These are phyloP conservation scores for Candida ulmi DNA, from an alignment of 805 yeast genomes.

Conservation along the genomic window DNA sequence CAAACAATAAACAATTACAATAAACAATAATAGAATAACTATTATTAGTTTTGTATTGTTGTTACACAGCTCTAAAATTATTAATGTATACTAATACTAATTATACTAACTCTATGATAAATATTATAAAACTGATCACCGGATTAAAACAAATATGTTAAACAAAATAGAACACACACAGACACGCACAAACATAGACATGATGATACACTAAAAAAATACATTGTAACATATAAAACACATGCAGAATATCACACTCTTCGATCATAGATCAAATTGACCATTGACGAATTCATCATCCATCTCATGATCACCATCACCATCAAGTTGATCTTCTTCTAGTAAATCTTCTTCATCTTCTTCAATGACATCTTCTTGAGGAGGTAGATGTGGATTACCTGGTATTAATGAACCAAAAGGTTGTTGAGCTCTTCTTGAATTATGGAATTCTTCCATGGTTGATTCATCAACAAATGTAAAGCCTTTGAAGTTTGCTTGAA, in stretches of 20 bases:
- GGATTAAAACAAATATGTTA: too few species aligned
- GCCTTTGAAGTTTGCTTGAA: constrained; percentile 95
- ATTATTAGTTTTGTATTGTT: too few species aligned
- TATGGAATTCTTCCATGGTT: constrained; percentile 81
- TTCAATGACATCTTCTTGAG: constrained; percentile 79
- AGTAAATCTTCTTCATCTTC: constrained; percentile 55
- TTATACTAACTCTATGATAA: too few species aligned
- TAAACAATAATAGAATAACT: too few species aligned
- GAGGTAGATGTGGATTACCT: constrained; percentile 73
- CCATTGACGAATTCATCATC: constrained; percentile 88
- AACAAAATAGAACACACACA: too few species aligned
- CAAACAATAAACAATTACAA: too few species aligned
- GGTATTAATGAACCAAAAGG: constrained; percentile 72
- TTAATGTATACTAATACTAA: too few species aligned
- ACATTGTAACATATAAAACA: background rate
- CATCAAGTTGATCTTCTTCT: constrained; percentile 29
- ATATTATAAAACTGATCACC: too few species aligned
- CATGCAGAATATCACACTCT: background rate
- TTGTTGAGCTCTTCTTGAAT: constrained; percentile 21
- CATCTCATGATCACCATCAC: constrained; percentile 50
- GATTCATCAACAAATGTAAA: constrained; percentile 95
- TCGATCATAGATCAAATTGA: constrained; percentile 73
- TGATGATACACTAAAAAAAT: too few species aligned
- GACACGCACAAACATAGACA: too few species aligned
- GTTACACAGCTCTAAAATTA: too few species aligned